Percentiles rank a stretch among this genome's conserved stretches.
phyloP scores from a whole-genome alignment of 208 protist genomes.

The Trypanosomatidae sp. region DNA sequence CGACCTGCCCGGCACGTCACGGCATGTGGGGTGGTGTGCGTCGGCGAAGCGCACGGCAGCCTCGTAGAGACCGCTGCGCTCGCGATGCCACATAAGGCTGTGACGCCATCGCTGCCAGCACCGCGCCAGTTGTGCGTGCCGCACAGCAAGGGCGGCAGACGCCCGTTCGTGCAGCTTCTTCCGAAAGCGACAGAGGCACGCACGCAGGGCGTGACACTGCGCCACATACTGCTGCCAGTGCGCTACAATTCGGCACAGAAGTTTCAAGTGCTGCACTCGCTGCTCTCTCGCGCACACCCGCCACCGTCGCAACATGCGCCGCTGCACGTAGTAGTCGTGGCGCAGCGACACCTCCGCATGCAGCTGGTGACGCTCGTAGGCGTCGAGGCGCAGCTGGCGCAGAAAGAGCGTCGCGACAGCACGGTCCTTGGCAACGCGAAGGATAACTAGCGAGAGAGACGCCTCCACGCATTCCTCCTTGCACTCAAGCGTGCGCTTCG shows the following conservation, averaged over 20 bases:
- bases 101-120: constrained; percentile 31
- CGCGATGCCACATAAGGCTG: constrained; percentile 20
- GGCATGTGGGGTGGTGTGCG: not conserved
- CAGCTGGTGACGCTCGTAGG: constrained; percentile 23
- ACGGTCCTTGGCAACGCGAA: constrained; percentile 52
- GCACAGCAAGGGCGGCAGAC: constrained; percentile 6
- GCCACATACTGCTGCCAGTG: constrained; percentile 34
- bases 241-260: constrained; percentile 9
- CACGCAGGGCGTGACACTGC: not conserved
- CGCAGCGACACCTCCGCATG: constrained; percentile 48
- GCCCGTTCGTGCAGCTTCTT: constrained; percentile 15
- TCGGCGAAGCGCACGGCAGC: constrained; percentile 11
- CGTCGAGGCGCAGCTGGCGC: constrained; percentile 52
- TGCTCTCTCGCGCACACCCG: not conserved
- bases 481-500: not conserved
- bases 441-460: constrained; percentile 66
- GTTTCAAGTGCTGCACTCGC: not conserved
- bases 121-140: constrained; percentile 2
- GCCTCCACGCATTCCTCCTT: constrained; percentile 9
- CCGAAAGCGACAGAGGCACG: constrained; percentile 7
- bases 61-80: constrained; percentile 19
- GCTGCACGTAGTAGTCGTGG: constrained; percentile 54
- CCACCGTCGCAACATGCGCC: constrained; percentile 51
- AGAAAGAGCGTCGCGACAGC: constrained; percentile 60
- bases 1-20: not conserved